phyloP scores from a whole-genome alignment of 139 green algal genomes.

The Trebouxia sp. region DNA sequence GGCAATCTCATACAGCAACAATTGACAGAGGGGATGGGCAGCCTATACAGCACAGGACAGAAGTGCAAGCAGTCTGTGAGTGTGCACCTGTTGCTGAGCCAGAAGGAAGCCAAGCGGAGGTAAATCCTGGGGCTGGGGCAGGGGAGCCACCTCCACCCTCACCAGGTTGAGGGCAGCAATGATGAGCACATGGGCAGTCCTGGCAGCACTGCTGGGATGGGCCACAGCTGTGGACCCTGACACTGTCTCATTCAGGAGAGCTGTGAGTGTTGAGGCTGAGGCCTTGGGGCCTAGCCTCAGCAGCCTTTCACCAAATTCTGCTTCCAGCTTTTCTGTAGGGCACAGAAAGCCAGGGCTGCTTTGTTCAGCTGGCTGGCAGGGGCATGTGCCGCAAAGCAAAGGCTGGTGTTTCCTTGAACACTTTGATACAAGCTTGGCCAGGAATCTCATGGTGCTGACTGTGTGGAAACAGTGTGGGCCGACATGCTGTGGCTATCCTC shows the following conservation, averaged over 20 bases:
- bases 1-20: too few relatives aligned
- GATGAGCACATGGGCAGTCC: constrained; percentile 43
- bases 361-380: too few relatives aligned
- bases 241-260: not conserved
- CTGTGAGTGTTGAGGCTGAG: not conserved
- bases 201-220: not conserved
- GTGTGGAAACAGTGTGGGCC: too few relatives aligned
- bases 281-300: not conserved
- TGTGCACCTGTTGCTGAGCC: constrained; percentile 38
- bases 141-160: constrained; percentile 26
- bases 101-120: constrained; percentile 38
- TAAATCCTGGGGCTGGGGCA: constrained; percentile 31
- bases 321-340: constrained; percentile 10
- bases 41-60: too few relatives aligned
- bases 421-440: too few relatives aligned
- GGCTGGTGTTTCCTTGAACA: too few relatives aligned
- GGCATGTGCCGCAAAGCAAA: too few relatives aligned
- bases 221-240: not conserved
- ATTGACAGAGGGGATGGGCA: too few relatives aligned
- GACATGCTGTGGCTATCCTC: too few relatives aligned
- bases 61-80: too few relatives aligned
- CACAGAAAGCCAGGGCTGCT: too few relatives aligned
- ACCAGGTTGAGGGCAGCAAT: constrained; percentile 37
- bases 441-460: too few relatives aligned
- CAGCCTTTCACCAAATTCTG: constrained; percentile 27